Base-by-base conservation (phyloP, 1,284 basidiomycete species). In the Xerocomus amazonicus region DNA sequence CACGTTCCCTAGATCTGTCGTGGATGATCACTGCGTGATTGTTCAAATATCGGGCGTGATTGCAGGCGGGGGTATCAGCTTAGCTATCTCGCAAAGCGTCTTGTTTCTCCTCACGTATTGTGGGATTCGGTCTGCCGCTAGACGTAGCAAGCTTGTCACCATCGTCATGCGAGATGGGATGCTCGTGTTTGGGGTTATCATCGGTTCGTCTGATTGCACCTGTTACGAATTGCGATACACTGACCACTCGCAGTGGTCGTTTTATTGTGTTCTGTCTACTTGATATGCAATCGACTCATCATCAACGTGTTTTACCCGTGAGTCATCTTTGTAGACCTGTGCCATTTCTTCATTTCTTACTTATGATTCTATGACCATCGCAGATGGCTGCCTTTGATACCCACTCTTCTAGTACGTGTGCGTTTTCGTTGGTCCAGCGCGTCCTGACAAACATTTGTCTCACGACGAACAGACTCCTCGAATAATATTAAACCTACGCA, bases 401-500 rank as follows among this genome's bases (percentile, higher is more conserved):
- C 59, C 7, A 42, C 61, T 6, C 1, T 64, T 27, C 33, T 62
- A 3, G 61, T 60, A 41, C 12, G 59, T 52, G 8, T 5, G 10
- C n/a, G n/a, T n/a, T n/a, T n/a, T n/a, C n/a, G n/a, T n/a, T n/a
- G n/a, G n/a, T n/a, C n/a, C n/a, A 13, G 1, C 17, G 3, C 42
- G 3, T 3, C n/a, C 16, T 9, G 39, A 29, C n/a, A 17, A 13
- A 50, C 28, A 47, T 7, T 10, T 32, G 19, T 39, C 32, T 28
- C 9, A 4, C 19, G 42, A 46, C n/a, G n/a, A 37, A 44, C 43
- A 60, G 59, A 51, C 61, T 8, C 40, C 57, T n/a, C 59, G 51
- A 26, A 50, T 60, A 1, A 60, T 63, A 16, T 13, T 64, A 28
- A 63, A 60, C 38, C 51, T 62, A 36, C 61, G 56, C 29, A 50